Percentiles rank a stretch among this genome's conserved stretches.
Conservation (phyloP, 768 basidiomycete genomes). For the Lentinula sp. region DNA sequence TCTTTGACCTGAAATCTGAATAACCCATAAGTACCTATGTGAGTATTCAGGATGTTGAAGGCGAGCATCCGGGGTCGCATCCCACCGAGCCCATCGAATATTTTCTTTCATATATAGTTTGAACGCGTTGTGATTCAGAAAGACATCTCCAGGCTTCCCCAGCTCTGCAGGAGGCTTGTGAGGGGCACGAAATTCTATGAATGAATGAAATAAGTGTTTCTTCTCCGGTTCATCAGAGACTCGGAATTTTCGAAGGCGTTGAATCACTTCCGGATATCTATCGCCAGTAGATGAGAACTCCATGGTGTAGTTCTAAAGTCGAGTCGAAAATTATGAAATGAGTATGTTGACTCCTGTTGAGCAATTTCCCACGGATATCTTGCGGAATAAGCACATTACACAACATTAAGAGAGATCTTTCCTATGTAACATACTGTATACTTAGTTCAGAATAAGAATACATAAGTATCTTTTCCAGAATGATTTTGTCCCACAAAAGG, state of each 20-base stretch:
- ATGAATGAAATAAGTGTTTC: not conserved
- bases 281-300: not conserved
- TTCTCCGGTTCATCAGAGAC: not conserved
- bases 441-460: no score
- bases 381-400: no score
- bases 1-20: not conserved
- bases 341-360: no score
- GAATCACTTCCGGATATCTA: not conserved
- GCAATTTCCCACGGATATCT: no score
- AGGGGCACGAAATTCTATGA: not conserved
- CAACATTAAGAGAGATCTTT: no score
- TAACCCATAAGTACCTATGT: not conserved
- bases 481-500: no score
- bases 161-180: not conserved
- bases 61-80: not conserved
- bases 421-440: no score
- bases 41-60: not conserved
- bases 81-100: not conserved
- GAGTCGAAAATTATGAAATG: not conserved
- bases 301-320: not conserved
- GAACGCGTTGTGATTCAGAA: not conserved
- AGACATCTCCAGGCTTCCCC: not conserved
- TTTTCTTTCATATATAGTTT: not conserved
- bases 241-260: not conserved
- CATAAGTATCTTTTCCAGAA: no score